Evolutionary conservation across 129 eudicot species (phyloP).

Genomic region (Glebionis coronaria): DNA sequence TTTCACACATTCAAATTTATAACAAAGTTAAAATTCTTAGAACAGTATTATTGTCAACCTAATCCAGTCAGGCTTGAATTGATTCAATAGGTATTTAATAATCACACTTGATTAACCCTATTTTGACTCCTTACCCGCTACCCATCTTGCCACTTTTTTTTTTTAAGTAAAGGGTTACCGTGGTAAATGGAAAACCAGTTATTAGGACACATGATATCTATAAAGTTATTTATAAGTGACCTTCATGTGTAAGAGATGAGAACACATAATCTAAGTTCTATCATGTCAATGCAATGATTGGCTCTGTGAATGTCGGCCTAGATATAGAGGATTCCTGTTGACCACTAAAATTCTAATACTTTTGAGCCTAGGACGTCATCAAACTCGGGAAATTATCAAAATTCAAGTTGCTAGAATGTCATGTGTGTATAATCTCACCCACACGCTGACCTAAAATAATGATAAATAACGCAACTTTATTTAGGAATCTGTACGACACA

Average conservation of each 20-base stretch:
- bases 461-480: conserved; percentile 13
- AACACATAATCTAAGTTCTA: not conserved
- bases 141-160: too few species aligned
- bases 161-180: too few species aligned
- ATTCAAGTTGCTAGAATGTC: conserved; percentile 32
- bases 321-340: conserved; percentile 15
- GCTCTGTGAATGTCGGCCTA: conserved; percentile 19
- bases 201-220: not conserved
- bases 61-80: too few species aligned
- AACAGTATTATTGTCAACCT: too few species aligned
- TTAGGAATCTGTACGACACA: conserved; percentile 25
- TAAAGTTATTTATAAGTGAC: not conserved
- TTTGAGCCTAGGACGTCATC: conserved; percentile 1
- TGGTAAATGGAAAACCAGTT: too few species aligned
- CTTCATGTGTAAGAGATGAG: conserved; percentile 1
- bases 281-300: conserved; percentile 3
- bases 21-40: too few species aligned
- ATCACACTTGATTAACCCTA: too few species aligned
- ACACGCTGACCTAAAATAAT: conserved; percentile 37
- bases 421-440: conserved; percentile 29
- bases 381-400: conserved; percentile 5
- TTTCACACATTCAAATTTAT: too few species aligned
- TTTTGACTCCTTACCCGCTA: too few species aligned
- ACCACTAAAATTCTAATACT: not conserved
- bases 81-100: too few species aligned